Evolutionary conservation across 257 asterid species (phyloP).

Genomic region (Verbena officinalis): DNA sequence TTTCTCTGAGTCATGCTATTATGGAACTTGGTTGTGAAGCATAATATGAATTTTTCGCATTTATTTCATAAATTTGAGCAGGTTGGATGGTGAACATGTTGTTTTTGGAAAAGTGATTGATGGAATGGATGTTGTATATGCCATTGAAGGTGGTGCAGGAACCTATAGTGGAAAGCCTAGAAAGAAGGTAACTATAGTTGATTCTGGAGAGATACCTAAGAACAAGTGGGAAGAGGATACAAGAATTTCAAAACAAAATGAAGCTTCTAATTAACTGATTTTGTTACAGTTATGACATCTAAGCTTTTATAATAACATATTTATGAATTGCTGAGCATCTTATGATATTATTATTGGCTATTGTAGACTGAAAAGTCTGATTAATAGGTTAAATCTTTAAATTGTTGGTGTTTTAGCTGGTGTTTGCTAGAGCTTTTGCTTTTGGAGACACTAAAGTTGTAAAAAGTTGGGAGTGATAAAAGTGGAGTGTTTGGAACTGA

Average conservation of each 20-base stretch:
- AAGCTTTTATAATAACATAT: too few species aligned
- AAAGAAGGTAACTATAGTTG: slow-evolving; percentile 79
- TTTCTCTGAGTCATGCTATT: too few species aligned
- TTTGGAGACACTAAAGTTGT: too few species aligned
- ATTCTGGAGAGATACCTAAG: slow-evolving; percentile 95
- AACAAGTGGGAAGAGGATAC: slow-evolving; percentile 77
- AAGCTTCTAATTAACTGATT: slow-evolving; percentile 19
- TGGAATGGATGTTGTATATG: slow-evolving; percentile 95
- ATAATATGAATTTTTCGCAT: background rate
- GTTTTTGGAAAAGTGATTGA: slow-evolving; percentile 88
- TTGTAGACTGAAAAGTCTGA: too few species aligned
- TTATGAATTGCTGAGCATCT: too few species aligned
- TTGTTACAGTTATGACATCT: slow-evolving; percentile 17
- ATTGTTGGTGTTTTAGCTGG: too few species aligned
- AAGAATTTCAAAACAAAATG: slow-evolving; percentile 30
- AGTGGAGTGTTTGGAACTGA: too few species aligned
- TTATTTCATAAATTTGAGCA: slow-evolving; percentile 28
- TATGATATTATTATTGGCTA: too few species aligned
- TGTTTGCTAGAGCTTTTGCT: too few species aligned
- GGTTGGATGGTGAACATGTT: slow-evolving; percentile 97
- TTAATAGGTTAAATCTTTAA: too few species aligned
- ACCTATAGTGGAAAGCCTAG: slow-evolving; percentile 96
- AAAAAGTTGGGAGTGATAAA: too few species aligned
- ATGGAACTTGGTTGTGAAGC: background rate
- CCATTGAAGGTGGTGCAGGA: slow-evolving; percentile 96